A percentile compares a stretch with the other conserved stretches of the same genome.
These are phyloP conservation scores for Paramecium biaurelia DNA, from an alignment of 73 alveolate species.

Conservation along the genomic window DNA sequence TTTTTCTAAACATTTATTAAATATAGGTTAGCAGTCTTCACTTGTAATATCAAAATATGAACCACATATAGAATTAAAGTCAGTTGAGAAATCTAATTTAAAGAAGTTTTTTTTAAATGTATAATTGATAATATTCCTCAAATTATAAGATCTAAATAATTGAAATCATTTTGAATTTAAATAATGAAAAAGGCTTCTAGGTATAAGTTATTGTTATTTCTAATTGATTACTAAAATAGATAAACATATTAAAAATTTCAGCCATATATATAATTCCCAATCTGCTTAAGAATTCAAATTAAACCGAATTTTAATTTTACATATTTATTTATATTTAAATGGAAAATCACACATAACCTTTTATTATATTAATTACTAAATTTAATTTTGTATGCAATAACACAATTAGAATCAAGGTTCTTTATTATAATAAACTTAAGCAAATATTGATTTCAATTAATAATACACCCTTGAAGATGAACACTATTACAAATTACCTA, in stretches of 20 bases:
- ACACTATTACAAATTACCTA: background rate
- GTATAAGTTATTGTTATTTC: too few relatives aligned
- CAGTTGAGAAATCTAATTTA: too few relatives aligned
- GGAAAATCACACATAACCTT: background rate
- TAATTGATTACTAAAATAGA: too few relatives aligned
- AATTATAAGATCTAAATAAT: too few relatives aligned
- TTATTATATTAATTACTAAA: background rate
- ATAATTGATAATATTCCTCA: too few relatives aligned
- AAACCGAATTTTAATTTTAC: background rate
- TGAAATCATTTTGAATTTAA: too few relatives aligned
- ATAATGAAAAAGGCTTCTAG: too few relatives aligned
- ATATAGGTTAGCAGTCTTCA: too few relatives aligned
- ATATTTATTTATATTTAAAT: background rate
- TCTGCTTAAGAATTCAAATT: background rate
- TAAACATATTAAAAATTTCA: background rate
- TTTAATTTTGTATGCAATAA: background rate
- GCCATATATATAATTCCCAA: too few relatives aligned
- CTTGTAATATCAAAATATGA: too few relatives aligned
- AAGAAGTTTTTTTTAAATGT: background rate
- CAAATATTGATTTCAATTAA: background rate
- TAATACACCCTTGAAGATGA: background rate
- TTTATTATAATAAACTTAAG: background rate
- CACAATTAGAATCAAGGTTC: background rate
- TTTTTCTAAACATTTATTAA: too few relatives aligned
- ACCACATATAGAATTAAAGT: too few relatives aligned